A percentile compares a stretch with the other conserved stretches of the same genome.
phyloP scores from a whole-genome alignment of 805 yeast species.

The Candida dendrica region DNA sequence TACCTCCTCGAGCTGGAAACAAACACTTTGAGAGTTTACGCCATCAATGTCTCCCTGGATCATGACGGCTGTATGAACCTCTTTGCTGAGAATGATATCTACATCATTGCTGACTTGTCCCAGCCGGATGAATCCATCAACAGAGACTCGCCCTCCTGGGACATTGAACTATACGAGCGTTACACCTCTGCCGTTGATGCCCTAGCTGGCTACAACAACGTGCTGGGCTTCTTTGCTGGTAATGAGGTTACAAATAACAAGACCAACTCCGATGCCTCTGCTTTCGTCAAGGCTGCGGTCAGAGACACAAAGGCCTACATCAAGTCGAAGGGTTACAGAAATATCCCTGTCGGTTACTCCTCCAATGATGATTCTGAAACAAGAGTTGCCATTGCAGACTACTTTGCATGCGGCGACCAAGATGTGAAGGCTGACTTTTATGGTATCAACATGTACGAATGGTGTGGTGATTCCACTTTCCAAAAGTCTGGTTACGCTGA shows the following conservation, averaged over 20 bases:
- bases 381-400: constrained; percentile 68
- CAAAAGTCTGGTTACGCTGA: constrained; percentile 57
- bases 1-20: constrained; percentile 53
- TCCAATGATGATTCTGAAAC: constrained; percentile 73
- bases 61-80: constrained; percentile 67
- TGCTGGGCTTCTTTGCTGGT: constrained; percentile 87
- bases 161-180: constrained; percentile 55
- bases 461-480: constrained; percentile 71
- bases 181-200: constrained; percentile 72
- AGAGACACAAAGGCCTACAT: constrained; percentile 76
- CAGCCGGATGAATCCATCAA: constrained; percentile 68
- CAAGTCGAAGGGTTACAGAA: constrained; percentile 52
- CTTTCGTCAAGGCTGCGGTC: constrained; percentile 84
- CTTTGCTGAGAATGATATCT: constrained; percentile 73
- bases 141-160: constrained; percentile 68
- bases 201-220: constrained; percentile 64
- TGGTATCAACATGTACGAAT: constrained; percentile 83
- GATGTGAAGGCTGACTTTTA: constrained; percentile 62
- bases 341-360: constrained; percentile 85
- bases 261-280: constrained; percentile 71
- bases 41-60: constrained; percentile 56
- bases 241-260: constrained; percentile 78
- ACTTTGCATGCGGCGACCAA: constrained; percentile 66
- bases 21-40: constrained; percentile 71
- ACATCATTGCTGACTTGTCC: constrained; percentile 76